Base-by-base conservation (phyloP, 192 early-diverging fungal genomes). In the Spinellus fusiger region DNA sequence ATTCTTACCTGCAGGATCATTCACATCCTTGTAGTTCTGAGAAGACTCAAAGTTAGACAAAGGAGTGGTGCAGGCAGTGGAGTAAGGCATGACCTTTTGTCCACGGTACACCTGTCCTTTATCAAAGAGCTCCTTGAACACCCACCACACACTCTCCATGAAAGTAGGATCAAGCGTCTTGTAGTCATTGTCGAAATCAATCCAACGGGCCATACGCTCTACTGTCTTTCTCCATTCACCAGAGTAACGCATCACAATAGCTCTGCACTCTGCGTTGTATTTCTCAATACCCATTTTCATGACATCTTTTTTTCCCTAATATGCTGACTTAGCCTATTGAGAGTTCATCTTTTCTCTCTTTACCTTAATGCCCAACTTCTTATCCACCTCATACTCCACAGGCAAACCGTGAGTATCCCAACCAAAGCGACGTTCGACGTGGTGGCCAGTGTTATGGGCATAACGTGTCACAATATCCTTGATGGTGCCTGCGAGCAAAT, bases 61-160 rank as follows among this genome's bases (percentile, higher is more conserved):
- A 13, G 94, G 89, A 29, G 96, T 99, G 61, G 68, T 76, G 70
- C 92, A 89, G 27, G 80, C 95, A 29, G 93, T 96, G 32, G 96
- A 99, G 66, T 88, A 99, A 27, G 96, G 95, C 95, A 99, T 96
- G 57, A 96, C 91, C 69, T 70, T 84, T 66, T 92, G 77, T 51
- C 95, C 95, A 49, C 85, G 91, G 79, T 99, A 99, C 7, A 99
- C 94, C 62, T 93, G 91, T 54, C 81, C 93, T 80, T 96, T 95
- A 29, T 93, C 86, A 59, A 86, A 95, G 32, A 99, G 83, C 75
- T 94, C 86, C 85, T 93, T 93, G 77, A 99, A 98, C 13, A 94
- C 93, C 96, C 96, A 99, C 96, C 96, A 99, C 29, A 93, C 94
- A 27, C 90, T 89, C 75, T 99, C 96, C 96, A 99, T 99, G 71